Evolutionary conservation across 257 asterid genomes (phyloP), one percentile per base, ranked within the genome.

Genomic region (Cynanchum wilfordii): DNA sequence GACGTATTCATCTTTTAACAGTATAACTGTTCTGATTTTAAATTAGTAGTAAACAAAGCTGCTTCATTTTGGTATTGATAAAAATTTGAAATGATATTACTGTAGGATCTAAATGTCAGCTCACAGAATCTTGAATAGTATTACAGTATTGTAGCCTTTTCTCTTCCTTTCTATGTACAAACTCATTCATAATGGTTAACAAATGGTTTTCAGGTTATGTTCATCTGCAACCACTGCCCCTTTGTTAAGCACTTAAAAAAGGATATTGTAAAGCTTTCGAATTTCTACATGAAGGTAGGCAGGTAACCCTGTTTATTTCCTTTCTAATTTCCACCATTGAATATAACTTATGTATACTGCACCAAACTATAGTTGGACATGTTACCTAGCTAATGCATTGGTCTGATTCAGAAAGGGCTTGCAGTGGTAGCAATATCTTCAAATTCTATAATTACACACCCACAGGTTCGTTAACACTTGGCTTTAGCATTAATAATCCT

Each of bases 341-440:
- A 50, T n/a, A 42, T 60, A 73, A 73, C 60, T 66, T 50, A 10
- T 20, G 69, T 70, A 70, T 38, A 57, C 58, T 66, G 69, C 50
- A 27, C 30, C 20, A 51, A 71, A 52, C 73, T 22, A 64, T 73
- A 54, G 70, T 64, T 65, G 45, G n/a, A 47, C 52, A 11, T 42
- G 50, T 49, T 70, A 62, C 52, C 36, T 42, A 69, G 19, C 33
- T 38, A 24, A 25, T 58, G 45, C 55, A 47, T 71, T 52, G 5
- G 65, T 69, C 40, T 82, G 79, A 52, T 76, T 75, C 98, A 91
- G 97, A 93, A 93, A 87, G 97, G 96, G 75, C 94, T 93, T 59
- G 96, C 91, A 8, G 98, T 88, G 64, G 78, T 91, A 67, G 96
- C 97, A 38, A 89, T 93, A 79, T 93, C 98, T 63, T 91, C 97